Percentiles rank a stretch among this genome's conserved stretches.
phyloP scores from a whole-genome alignment of 2,329 filamentous ascomycete genomes.

The Trichoderma sp. region DNA sequence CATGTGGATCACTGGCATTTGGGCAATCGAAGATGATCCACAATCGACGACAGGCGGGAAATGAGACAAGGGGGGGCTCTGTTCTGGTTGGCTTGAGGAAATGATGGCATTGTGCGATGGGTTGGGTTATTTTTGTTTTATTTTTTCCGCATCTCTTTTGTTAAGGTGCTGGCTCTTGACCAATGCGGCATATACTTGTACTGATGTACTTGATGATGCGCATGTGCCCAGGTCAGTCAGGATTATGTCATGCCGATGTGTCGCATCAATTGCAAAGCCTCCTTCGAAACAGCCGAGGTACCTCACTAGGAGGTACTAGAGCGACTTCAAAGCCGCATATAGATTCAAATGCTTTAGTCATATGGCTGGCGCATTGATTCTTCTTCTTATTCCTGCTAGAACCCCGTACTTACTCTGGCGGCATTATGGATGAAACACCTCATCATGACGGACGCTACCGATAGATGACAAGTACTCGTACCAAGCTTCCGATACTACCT shows the following conservation, averaged over 20 bases:
- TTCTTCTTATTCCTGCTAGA: not conserved
- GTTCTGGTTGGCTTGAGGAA: not conserved
- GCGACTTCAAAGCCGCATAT: not conserved
- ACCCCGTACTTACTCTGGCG: not conserved
- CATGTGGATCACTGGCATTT: conserved; percentile 13
- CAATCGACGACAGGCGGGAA: conserved; percentile 18
- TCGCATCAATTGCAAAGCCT: not conserved
- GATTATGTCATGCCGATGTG: not conserved
- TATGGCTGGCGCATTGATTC: not conserved
- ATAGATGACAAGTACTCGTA: not conserved
- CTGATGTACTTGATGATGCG: not conserved
- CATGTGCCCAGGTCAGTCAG: not conserved
- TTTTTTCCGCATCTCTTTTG: not conserved
- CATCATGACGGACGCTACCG: not conserved
- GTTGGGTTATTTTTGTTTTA: not conserved
- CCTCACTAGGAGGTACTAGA: not conserved
- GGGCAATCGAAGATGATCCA: conserved; percentile 15
- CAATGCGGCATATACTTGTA: not conserved
- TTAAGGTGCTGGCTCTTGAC: not conserved
- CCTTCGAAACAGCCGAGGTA: not conserved
- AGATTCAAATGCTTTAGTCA: not conserved
- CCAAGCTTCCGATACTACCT: not conserved
- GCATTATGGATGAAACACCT: not conserved
- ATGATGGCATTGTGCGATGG: not conserved
- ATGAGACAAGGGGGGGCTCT: conserved; percentile 12